These are phyloP conservation scores for Lepidium aucheri DNA, from an alignment of 345 rosid genomes.

Conservation along the genomic window DNA sequence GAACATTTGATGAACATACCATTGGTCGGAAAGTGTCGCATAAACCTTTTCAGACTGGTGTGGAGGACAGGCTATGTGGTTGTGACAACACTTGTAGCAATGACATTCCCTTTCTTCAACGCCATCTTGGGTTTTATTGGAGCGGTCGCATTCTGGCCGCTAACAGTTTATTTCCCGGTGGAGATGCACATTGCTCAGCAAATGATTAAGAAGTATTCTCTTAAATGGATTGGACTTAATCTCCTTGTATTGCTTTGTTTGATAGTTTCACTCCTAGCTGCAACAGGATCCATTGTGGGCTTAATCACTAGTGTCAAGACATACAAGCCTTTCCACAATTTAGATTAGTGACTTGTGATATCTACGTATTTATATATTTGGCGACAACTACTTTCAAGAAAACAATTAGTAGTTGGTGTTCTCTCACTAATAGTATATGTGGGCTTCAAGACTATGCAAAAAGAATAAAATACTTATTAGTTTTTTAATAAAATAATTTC, in stretches of 20 bases:
- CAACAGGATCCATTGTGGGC: slow-evolving; percentile 61
- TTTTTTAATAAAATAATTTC: no score
- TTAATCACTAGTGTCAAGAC: slow-evolving; percentile 40
- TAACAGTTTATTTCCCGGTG: slow-evolving; percentile 70
- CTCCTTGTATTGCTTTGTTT: slow-evolving; percentile 42
- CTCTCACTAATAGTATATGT: neutral
- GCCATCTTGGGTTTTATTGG: slow-evolving; percentile 64
- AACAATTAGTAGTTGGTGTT: neutral
- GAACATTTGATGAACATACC: slow-evolving; percentile 42
- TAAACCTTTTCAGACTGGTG: slow-evolving; percentile 53
- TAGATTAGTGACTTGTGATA: neutral
- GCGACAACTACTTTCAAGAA: neutral
- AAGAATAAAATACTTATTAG: no score
- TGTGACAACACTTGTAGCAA: slow-evolving; percentile 46
- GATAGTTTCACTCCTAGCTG: slow-evolving; percentile 49
- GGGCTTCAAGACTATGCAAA: neutral
- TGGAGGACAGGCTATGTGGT: slow-evolving; percentile 70
- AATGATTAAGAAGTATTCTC: slow-evolving; percentile 35
- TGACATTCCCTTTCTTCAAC: slow-evolving; percentile 86
- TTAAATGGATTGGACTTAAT: slow-evolving; percentile 56
- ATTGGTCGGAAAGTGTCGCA: slow-evolving; percentile 24
- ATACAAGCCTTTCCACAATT: slow-evolving; percentile 53
- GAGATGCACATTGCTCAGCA: slow-evolving; percentile 65
- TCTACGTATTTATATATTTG: neutral
- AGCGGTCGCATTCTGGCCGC: slow-evolving; percentile 65